These are phyloP conservation scores for Circinella minor DNA, from an alignment of 371 early-diverging fungal genomes.

Conservation along the genomic window DNA sequence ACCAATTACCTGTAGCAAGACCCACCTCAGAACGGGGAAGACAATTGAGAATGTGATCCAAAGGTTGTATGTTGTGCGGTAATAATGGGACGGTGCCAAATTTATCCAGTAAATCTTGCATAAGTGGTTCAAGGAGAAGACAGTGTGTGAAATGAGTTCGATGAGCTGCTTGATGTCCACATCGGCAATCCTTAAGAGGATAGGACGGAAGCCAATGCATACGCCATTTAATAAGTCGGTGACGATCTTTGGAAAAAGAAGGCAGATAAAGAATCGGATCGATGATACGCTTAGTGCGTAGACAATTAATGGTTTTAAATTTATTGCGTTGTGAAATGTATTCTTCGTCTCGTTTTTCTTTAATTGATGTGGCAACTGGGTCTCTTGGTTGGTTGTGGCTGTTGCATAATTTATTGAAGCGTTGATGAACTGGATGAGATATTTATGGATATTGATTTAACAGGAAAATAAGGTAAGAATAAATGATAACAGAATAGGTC, in stretches of 20 bases:
- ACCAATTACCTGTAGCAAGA: neutral
- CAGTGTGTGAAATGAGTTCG: neutral
- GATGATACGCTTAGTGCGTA: neutral
- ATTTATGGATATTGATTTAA: no score
- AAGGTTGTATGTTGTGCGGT: neutral
- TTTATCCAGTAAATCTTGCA: neutral
- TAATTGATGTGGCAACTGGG: neutral
- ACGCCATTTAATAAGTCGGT: neutral
- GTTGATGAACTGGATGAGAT: no score
- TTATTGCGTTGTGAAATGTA: neutral
- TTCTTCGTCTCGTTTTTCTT: neutral
- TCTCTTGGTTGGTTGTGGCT: neutral
- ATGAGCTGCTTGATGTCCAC: neutral
- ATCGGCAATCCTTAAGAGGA: neutral
- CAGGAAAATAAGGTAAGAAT: no score
- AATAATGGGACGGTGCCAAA: neutral
- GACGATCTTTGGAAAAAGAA: neutral
- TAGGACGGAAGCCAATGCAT: neutral
- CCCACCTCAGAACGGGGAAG: neutral
- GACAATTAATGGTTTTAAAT: neutral
- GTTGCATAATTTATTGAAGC: neutral
- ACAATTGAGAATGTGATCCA: neutral
- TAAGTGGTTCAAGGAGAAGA: neutral
- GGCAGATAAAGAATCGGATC: neutral
- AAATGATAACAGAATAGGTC: no score